These are phyloP conservation scores for Anisogramma anomala DNA, from an alignment of 2,329 filamentous ascomycete species.

Conservation along the genomic window DNA sequence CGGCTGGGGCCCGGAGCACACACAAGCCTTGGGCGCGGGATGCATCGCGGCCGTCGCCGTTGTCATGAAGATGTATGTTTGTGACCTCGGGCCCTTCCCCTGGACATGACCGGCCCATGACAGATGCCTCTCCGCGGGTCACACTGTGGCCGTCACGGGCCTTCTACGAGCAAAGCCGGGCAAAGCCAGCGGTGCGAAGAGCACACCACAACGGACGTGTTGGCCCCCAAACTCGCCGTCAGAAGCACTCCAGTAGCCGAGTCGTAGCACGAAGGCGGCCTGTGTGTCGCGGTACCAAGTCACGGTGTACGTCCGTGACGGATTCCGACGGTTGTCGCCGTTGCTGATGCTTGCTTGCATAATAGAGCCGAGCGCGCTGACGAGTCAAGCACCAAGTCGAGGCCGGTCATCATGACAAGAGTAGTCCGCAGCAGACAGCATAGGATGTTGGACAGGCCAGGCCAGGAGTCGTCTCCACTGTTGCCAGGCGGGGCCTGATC, in stretches of 20 bases:
- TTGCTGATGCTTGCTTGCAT: not conserved
- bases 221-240: not conserved
- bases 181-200: not conserved
- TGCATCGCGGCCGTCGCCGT: too few relatives aligned
- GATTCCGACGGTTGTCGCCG: not conserved
- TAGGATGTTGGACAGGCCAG: too few relatives aligned
- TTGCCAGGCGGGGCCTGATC: too few relatives aligned
- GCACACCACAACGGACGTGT: not conserved
- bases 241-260: not conserved
- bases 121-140: not conserved
- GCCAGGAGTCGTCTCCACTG: too few relatives aligned
- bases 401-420: too few relatives aligned
- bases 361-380: too few relatives aligned
- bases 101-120: not conserved
- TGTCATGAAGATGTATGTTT: too few relatives aligned
- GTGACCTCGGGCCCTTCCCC: too few relatives aligned
- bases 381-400: too few relatives aligned
- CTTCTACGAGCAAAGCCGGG: not conserved
- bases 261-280: not conserved
- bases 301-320: not conserved
- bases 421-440: too few relatives aligned
- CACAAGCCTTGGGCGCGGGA: too few relatives aligned
- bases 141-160: not conserved
- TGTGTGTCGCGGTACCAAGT: not conserved
- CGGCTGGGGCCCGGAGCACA: too few relatives aligned